Conservation (phyloP, 2,329 filamentous ascomycete species). For the Stachybotrys echinatus region DNA sequence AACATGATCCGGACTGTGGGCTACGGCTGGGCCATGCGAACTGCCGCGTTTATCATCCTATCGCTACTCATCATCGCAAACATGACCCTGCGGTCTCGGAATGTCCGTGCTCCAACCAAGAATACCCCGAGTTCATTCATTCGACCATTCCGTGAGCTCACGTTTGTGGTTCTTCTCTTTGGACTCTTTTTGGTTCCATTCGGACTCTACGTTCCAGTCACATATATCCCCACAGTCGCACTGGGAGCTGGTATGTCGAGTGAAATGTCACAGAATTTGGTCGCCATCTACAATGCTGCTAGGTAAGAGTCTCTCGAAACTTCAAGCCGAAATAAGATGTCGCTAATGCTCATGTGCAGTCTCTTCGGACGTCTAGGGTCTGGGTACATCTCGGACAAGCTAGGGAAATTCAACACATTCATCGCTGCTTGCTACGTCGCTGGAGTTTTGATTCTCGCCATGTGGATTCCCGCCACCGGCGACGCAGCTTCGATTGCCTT, state of each 20-base stretch:
- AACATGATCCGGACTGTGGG: slow-evolving; percentile 19
- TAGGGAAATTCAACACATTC: slow-evolving; percentile 22
- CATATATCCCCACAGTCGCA: slow-evolving; percentile 11
- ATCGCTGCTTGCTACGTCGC: slow-evolving; percentile 38
- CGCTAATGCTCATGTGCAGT: slow-evolving; percentile 5
- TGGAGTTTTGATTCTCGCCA: slow-evolving; percentile 11
- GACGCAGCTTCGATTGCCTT: slow-evolving; percentile 7
- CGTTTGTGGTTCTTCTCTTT: slow-evolving; percentile 8
- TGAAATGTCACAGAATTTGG: slow-evolving; percentile 17
- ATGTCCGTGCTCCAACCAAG: slow-evolving; percentile 7
- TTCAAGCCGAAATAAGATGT: no score
- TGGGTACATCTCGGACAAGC: slow-evolving; percentile 14
- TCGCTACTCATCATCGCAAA: slow-evolving; percentile 11
- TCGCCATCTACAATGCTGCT: slow-evolving; percentile 17
- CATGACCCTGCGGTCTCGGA: slow-evolving; percentile 4
- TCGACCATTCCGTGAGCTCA: slow-evolving; percentile 9
- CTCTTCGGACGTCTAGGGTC: slow-evolving; percentile 16
- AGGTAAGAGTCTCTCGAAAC: slow-evolving; percentile 11
- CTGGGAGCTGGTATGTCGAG: slow-evolving; percentile 25
- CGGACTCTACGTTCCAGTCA: slow-evolving; percentile 15
- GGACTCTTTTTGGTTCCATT: slow-evolving; percentile 15
- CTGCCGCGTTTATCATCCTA: slow-evolving; percentile 22
- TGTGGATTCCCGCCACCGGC: slow-evolving; percentile 30
- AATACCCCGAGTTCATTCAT: neutral
- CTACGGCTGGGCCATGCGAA: slow-evolving; percentile 25